Base-by-base conservation (phyloP, 2,329 filamentous ascomycete genomes). In the Fusarium fujikuroi region DNA sequence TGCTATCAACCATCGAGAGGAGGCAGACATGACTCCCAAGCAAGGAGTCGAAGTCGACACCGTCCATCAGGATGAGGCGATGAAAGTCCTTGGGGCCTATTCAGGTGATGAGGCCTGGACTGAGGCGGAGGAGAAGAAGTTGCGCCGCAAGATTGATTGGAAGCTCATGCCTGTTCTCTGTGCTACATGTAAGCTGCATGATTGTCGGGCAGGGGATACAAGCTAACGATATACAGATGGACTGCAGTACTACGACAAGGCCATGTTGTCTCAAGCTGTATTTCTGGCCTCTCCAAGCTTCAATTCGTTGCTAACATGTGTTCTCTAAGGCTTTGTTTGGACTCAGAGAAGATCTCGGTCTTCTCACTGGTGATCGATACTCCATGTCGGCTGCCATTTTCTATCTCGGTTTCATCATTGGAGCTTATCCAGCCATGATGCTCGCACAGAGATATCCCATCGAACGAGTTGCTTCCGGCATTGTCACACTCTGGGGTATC, bases 201-300 rank as follows among this genome's bases (percentile, higher is more conserved):
- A 39, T 40, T 15, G 3, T n/a, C 23, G 34, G 9, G 4, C 49
- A 53, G 50, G 34, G 50, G 14, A n/a, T 12, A 15, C 7, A 30
- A 54, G 50, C 50, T 54, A 54, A 54, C 23, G 23, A 9, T 14
- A 6, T 40, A 12, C 34, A 54, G 50, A 54, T 7, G 50, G 50
- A 40, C 34, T 54, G 7, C 84, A 86, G 70, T 87, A 86, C 63
- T 86, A 86, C 49, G 85, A 87, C 69, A 87, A 88, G 74, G 85
- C 86, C 5, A 88, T 89, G 84, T 77, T 89, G 21, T 85, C 83
- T 2, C 86, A 88, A 72, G 87, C 87, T 50, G 86, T 86, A 75
- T 63, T 79, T 49, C 4, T n/a, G 4, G 11, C 11, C 11, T 19
- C 42, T n/a, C 21, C 5, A 6, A 3, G n/a, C 5, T 12, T 8